Base-by-base conservation (phyloP, 441 rosid species). In the Erodium chrysanthum region DNA sequence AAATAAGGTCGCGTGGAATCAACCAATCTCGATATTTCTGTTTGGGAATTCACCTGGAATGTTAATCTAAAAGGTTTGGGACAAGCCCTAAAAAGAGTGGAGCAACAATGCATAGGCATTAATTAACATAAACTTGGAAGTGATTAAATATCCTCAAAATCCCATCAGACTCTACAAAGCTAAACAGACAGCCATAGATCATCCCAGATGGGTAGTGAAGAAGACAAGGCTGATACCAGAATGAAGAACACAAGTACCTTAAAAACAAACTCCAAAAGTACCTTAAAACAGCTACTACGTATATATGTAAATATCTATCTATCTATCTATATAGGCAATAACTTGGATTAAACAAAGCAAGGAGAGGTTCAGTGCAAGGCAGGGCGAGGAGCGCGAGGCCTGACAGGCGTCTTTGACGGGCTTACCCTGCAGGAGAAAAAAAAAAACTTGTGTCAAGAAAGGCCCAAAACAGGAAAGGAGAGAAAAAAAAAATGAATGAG, bases 351-450 rank as follows among this genome's bases (percentile, higher is more conserved):
- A 60, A 8, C 12, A 12, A 58, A 7, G 18, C 5, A 27, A 5
- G 21, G 18, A 20, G 23, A 18, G 23, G 21, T 58, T 58, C 62
- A 58, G 62, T 60, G 65, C 65, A 23, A 11, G 37, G 37, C 65
- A 25, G 65, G 65, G n/a, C 37, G 65, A 60, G 65, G 65, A 25
- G 65, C 65, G 4, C 65, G 65, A 22, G 65, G 65, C 35, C 65
- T 35, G 11, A 60, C 65, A 9, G 65, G 65, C 23, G 65, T 60
- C 65, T 60, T 60, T 60, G 65, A 60, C 25, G 65, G 65, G 31
- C 65, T 60, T 25, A 60, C 65, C 65, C 65, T 60, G 65, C 37
- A 60, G 18, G 14, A n/a, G 11, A 15, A 60, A 5, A 11, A 10
- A 10, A 1, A 25, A 3, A 14, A 4, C 11, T 15, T 7, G 7